phyloP scores from a whole-genome alignment of 441 rosid genomes.

The Eutrema salsugineum region DNA sequence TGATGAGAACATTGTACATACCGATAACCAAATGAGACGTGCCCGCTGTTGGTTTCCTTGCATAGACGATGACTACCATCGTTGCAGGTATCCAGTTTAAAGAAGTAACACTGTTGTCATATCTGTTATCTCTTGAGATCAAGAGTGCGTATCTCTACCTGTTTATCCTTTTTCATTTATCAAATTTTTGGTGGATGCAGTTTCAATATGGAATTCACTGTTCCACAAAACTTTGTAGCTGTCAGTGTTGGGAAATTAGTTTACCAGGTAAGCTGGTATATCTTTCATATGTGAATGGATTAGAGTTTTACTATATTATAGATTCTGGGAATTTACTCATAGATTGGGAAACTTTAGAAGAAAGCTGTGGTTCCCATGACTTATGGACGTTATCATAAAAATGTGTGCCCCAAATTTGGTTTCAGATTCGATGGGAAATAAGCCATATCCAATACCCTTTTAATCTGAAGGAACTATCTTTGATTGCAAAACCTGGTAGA shows the following conservation, averaged over 20 bases:
- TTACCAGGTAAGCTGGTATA: conserved; percentile 65
- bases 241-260: conserved; percentile 86
- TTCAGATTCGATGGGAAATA: background rate
- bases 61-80: conserved; percentile 75
- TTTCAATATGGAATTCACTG: conserved; percentile 93
- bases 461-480: background rate
- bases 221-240: conserved; percentile 84
- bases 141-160: background rate
- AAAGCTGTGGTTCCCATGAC: background rate
- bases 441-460: background rate
- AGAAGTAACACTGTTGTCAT: background rate
- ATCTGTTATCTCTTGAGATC: conserved; percentile 4
- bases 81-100: conserved; percentile 66
- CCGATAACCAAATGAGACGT: conserved; percentile 90
- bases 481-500: background rate
- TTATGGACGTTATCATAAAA: background rate
- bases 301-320: background rate
- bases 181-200: conserved; percentile 41
- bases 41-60: conserved; percentile 99
- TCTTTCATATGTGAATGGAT: conserved; percentile 14
- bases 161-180: background rate
- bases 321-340: background rate
- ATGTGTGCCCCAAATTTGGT: background rate
- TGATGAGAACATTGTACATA: conserved; percentile 71
- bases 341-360: background rate